Percentiles rank a stretch among this genome's conserved stretches.
Conservation (phyloP, 2,329 filamentous ascomycete genomes). For the Colletotrichum sp. region DNA sequence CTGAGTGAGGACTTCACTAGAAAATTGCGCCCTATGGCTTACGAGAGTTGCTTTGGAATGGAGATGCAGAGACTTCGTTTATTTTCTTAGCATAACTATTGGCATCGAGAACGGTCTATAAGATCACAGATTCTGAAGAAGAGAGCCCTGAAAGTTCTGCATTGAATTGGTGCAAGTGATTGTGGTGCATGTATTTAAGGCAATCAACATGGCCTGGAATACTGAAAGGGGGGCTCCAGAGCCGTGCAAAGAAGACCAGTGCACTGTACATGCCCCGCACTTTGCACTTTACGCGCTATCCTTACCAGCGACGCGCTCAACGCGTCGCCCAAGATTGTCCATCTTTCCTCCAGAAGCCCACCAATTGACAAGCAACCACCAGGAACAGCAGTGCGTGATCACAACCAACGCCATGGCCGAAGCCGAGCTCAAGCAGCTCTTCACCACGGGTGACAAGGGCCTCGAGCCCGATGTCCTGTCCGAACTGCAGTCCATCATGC, state of each 20-base stretch:
- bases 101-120: neutral
- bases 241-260: rapidly evolving
- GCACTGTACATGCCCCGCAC: neutral
- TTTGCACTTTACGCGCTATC: slow-evolving; percentile 13
- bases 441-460: slow-evolving; percentile 61
- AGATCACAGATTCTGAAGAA: neutral
- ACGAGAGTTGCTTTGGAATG: neutral
- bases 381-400: neutral
- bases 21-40: neutral
- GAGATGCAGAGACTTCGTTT: neutral
- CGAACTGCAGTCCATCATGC: slow-evolving; percentile 86
- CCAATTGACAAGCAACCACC: neutral
- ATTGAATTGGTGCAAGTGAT: neutral
- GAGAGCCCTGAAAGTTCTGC: neutral
- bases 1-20: neutral
- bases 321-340: neutral
- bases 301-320: neutral
- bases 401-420: slow-evolving; percentile 18
- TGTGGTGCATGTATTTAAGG: neutral
- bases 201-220: neutral
- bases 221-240: neutral
- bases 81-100: neutral
- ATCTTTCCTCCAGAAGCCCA: neutral
- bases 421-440: slow-evolving; percentile 50
- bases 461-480: slow-evolving; percentile 79